These are phyloP conservation scores for Nepenthes mirabilis DNA, from an alignment of 148 eudicot genomes.

Conservation along the genomic window DNA sequence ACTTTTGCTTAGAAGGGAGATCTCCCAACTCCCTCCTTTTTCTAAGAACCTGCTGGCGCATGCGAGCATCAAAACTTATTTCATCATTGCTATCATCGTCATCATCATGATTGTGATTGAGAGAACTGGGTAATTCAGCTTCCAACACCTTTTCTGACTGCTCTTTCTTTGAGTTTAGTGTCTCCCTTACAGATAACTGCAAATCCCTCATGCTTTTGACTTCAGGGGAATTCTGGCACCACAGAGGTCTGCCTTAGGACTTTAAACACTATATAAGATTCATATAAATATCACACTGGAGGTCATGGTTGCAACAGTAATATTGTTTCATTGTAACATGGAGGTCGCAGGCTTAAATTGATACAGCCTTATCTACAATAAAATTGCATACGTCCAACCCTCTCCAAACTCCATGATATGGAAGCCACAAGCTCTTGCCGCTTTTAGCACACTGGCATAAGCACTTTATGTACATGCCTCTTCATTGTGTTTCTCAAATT, in stretches of 20 bases:
- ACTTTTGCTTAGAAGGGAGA: conserved; percentile 40
- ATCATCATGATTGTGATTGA: conserved; percentile 29
- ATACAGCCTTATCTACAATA: too few species aligned
- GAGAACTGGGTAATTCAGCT: conserved; percentile 22
- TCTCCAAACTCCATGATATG: too few species aligned
- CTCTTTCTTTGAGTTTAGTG: conserved; percentile 58
- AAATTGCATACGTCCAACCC: too few species aligned
- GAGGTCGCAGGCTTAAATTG: too few species aligned
- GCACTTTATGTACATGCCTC: too few species aligned
- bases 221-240: conserved; percentile 37
- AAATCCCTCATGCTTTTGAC: conserved; percentile 30
- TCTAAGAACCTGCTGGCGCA: conserved; percentile 77
- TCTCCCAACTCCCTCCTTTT: conserved; percentile 67
- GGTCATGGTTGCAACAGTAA: too few species aligned
- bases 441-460: too few species aligned
- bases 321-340: too few species aligned
- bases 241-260: background rate
- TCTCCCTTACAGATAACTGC: conserved; percentile 68
- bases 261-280: too few species aligned
- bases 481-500: too few species aligned
- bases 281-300: too few species aligned
- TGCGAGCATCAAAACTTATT: conserved; percentile 65
- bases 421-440: too few species aligned
- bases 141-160: conserved; percentile 24
- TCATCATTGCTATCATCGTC: conserved; percentile 41